Evolutionary conservation across 345 rosid genomes (phyloP).

Genomic region (Rhodamnia argentea): DNA sequence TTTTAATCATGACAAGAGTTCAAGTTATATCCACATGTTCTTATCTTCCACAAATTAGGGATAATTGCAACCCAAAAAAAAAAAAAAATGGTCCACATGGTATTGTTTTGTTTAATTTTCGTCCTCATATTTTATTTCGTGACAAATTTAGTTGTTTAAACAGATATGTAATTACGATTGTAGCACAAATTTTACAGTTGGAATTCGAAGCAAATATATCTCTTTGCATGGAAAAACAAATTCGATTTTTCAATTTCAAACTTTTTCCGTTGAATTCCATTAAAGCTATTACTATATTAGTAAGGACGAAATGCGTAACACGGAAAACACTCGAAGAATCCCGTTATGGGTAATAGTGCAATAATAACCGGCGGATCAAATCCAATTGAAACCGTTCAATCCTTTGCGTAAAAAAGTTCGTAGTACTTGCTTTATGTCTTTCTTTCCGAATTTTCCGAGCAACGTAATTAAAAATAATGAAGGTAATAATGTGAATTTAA

Average conservation of each 20-base stretch:
- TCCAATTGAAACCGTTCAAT: rapidly evolving
- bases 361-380: neutral
- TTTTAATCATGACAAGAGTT: neutral
- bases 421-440: neutral
- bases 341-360: neutral
- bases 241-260: neutral
- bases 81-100: neutral
- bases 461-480: neutral
- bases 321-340: neutral
- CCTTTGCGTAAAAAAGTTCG: neutral
- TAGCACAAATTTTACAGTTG: rapidly evolving
- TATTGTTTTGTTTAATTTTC: neutral
- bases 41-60: neutral
- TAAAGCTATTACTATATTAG: neutral
- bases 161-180: rapidly evolving
- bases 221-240: neutral
- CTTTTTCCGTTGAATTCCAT: neutral
- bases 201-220: neutral
- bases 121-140: neutral
- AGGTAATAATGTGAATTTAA: neutral
- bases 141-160: neutral
- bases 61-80: neutral
- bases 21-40: neutral
- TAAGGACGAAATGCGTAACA: rapidly evolving
- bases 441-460: neutral